These are phyloP conservation scores for Suhomyces xylopsoci DNA, from an alignment of 805 yeast genomes.

Conservation along the genomic window DNA sequence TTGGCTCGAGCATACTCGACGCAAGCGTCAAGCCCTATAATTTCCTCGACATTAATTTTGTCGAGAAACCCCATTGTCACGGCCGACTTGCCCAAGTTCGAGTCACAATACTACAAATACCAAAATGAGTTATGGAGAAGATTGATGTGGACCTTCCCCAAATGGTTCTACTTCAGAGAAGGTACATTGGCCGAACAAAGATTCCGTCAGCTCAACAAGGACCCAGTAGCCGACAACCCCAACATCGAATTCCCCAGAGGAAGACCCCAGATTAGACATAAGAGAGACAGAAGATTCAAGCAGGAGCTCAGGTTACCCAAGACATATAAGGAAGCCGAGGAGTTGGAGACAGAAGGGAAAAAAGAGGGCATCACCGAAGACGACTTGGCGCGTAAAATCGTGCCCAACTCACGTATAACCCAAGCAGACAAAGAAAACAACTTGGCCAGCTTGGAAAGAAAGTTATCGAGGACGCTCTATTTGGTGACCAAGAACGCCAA, in stretches of 20 bases:
- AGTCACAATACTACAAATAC: conserved; percentile 71
- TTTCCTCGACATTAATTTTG: conserved; percentile 56
- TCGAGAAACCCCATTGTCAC: conserved; percentile 85
- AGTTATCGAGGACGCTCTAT: conserved; percentile 75
- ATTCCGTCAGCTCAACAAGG: conserved; percentile 69
- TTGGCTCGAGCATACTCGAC: conserved; percentile 11
- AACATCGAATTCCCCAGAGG: conserved; percentile 81
- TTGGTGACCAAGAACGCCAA: conserved; percentile 53
- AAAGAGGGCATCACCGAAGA: conserved; percentile 25
- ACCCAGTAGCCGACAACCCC: conserved; percentile 69
- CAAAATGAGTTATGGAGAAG: conserved; percentile 85
- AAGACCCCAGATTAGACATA: conserved; percentile 78
- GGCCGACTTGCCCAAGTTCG: conserved; percentile 70
- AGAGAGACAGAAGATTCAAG: conserved; percentile 82
- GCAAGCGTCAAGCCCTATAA: conserved; percentile 1
- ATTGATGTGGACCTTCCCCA: conserved; percentile 97
- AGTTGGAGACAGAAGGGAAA: conserved; percentile 12
- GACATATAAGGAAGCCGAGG: conserved; percentile 42
- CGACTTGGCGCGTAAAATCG: conserved; percentile 65
- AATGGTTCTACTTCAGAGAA: conserved; percentile 83
- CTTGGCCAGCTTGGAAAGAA: conserved; percentile 68
- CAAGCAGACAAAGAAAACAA: conserved; percentile 70
- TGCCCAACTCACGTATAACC: conserved; percentile 68
- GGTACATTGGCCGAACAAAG: conserved; percentile 88
- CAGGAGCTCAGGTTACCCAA: conserved; percentile 78